These are phyloP conservation scores for Aspergillus sclerotiicarbonarius DNA, from an alignment of 495 filamentous ascomycete genomes.

Conservation along the genomic window DNA sequence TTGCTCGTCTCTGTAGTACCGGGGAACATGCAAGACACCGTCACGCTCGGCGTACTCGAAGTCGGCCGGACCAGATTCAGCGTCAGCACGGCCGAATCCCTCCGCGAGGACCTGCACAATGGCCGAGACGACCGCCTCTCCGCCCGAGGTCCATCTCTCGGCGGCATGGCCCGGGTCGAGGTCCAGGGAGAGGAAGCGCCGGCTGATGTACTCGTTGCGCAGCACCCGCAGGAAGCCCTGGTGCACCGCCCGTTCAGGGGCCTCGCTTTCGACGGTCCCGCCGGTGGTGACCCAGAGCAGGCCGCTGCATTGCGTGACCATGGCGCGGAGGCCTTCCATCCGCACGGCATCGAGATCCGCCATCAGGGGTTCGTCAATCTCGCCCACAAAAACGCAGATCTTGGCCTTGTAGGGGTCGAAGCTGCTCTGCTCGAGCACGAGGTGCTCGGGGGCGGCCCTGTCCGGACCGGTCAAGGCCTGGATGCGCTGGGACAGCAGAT, in stretches of 20 bases:
- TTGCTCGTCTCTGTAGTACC: conserved; percentile 19
- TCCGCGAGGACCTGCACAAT: neutral
- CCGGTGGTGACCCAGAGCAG: conserved; percentile 28
- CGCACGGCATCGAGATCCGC: conserved; percentile 12
- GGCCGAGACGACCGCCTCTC: neutral
- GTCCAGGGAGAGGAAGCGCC: conserved; percentile 17
- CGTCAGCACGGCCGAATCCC: neutral
- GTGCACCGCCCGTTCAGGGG: conserved; percentile 7
- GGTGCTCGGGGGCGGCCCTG: neutral
- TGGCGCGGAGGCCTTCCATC: conserved; percentile 11
- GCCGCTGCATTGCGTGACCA: conserved; percentile 10
- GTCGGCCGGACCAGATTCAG: neutral
- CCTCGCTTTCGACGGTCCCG: conserved; percentile 11
- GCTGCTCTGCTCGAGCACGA: neutral
- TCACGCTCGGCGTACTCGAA: conserved; percentile 28
- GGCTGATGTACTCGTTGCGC: conserved; percentile 18
- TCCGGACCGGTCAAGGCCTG: too few species aligned
- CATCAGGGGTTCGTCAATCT: conserved; percentile 30
- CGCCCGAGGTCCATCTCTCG: neutral
- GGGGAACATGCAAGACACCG: conserved; percentile 27
- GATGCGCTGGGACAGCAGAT: neutral
- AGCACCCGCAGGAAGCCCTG: conserved; percentile 24
- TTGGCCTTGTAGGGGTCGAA: conserved; percentile 1
- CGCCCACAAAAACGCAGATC: conserved; percentile 34
- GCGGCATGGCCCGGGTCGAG: conserved; percentile 15